Base-by-base conservation (phyloP, 257 asterid genomes). In the Prunella vulgaris region DNA sequence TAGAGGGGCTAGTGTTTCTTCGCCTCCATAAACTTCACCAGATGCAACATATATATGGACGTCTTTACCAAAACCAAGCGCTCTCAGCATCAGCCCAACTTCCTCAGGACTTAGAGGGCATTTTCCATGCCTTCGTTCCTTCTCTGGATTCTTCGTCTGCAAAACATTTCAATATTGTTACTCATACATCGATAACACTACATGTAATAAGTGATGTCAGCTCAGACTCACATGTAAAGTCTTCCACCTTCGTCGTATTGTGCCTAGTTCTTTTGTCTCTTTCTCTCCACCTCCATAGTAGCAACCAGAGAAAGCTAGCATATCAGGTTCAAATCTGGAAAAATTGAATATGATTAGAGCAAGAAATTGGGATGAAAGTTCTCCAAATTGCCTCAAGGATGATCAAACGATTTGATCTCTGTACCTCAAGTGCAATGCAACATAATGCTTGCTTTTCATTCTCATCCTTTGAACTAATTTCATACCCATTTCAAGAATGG, bases 221-320 rank as follows among this genome's bases (percentile, higher is more conserved):
- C 9, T 35, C 32, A 18, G 21, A 74, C 90, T 85, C 77, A 85
- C 96, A 35, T 80, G 95, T 67, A 87, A 76, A 12, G 79, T 84
- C 65, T 84, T 84, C 96, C 96, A 90, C 70, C 90, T 75, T 84
- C 74, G 85, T 49, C 96, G 78, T 76, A 87, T 79, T 15, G 76
- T 59, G 5, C 88, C 82, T 8, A 90, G 76, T 49, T 82, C 90
- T 30, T 75, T 69, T 28, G 22, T 78, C 78, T 87, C 95, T 69
- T 80, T 84, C 42, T 71, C 85, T 49, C 95, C 94, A 51, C 95
- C 90, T 20, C 93, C 95, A 54, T 85, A 90, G 61, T 87, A 76
- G 78, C 96, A 90, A 58, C 95, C 88, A 54, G 96, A 87, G 79
- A 90, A 90, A 56, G 96, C 96, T 24, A 90, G 77, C 96, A 90